Percentiles rank a stretch among this genome's conserved stretches.
Conservation (phyloP, 768 basidiomycete species). For the Auriscalpium orientale region DNA sequence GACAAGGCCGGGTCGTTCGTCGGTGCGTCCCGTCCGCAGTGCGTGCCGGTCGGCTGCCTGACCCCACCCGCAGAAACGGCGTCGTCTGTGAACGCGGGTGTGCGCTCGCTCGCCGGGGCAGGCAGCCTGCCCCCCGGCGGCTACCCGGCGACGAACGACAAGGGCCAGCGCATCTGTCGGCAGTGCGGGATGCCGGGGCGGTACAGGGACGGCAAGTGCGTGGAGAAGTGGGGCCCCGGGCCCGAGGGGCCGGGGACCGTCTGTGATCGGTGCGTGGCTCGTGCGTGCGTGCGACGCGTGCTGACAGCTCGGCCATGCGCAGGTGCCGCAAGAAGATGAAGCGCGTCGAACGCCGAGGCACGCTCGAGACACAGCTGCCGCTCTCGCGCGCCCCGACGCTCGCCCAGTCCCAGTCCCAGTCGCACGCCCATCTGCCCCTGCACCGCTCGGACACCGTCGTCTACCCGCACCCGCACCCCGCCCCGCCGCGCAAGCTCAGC, state of each 20-base stretch:
- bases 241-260: constrained; percentile 76
- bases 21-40: not conserved
- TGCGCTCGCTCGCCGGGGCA: constrained; percentile 15
- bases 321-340: constrained; percentile 75
- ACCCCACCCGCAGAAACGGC: not conserved
- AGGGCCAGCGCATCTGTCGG: constrained; percentile 60
- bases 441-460: too few species aligned
- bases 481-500: too few species aligned
- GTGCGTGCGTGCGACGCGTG: too few species aligned
- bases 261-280: constrained; percentile 44
- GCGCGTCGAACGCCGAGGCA: constrained; percentile 64
- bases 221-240: constrained; percentile 80
- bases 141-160: constrained; percentile 28
- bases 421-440: not conserved
- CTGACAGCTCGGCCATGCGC: constrained; percentile 20
- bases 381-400: not conserved
- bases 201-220: constrained; percentile 76
- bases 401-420: not conserved
- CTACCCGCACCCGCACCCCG: too few species aligned
- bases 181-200: constrained; percentile 63
- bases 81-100: too few species aligned
- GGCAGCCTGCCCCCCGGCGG: constrained; percentile 23
- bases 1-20: constrained; percentile 1
- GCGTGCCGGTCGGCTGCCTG: not conserved
- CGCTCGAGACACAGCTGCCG: constrained; percentile 36